These are phyloP conservation scores for Nemania bipapillata DNA, from an alignment of 2,329 filamentous ascomycete species.

Conservation along the genomic window DNA sequence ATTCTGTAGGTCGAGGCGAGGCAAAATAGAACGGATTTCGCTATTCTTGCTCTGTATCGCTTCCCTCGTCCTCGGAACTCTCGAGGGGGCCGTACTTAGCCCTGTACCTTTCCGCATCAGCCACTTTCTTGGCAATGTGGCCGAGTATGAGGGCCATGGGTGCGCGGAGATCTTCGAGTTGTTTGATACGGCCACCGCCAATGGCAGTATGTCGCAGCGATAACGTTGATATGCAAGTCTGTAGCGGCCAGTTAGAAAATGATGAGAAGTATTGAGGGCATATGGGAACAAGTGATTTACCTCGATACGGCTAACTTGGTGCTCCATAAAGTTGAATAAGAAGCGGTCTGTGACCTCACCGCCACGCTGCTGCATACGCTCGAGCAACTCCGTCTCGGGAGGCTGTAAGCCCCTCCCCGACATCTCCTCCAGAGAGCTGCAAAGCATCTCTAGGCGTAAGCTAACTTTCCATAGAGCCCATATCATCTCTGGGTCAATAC, in stretches of 20 bases:
- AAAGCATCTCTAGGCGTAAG: conserved; percentile 90
- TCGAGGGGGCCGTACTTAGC: conserved; percentile 61
- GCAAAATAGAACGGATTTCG: not conserved
- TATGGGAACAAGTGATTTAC: conserved; percentile 62
- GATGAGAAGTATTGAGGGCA: conserved; percentile 21
- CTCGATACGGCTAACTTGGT: conserved; percentile 96
- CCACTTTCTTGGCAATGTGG: conserved; percentile 69
- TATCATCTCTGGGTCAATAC: conserved; percentile 82
- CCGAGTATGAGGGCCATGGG: conserved; percentile 79
- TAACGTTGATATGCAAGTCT: conserved; percentile 85
- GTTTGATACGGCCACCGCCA: conserved; percentile 70
- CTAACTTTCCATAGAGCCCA: conserved; percentile 92
- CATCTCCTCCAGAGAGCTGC: conserved; percentile 82
- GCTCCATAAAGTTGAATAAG: conserved; percentile 88
- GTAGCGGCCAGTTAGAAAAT: conserved; percentile 43
- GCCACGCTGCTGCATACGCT: conserved; percentile 72
- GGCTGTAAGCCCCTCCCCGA: conserved; percentile 73
- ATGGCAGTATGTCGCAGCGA: conserved; percentile 80
- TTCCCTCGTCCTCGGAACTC: conserved; percentile 50
- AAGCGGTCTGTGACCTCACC: conserved; percentile 90
- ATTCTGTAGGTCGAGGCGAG: conserved; percentile 7
- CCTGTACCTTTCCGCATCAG: conserved; percentile 72
- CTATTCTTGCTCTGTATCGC: conserved; percentile 53
- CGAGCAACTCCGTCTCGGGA: conserved; percentile 84
- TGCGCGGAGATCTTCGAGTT: conserved; percentile 77